phyloP scores from a whole-genome alignment of 169 alveolate genomes.

The Amoebophrya sp. region DNA sequence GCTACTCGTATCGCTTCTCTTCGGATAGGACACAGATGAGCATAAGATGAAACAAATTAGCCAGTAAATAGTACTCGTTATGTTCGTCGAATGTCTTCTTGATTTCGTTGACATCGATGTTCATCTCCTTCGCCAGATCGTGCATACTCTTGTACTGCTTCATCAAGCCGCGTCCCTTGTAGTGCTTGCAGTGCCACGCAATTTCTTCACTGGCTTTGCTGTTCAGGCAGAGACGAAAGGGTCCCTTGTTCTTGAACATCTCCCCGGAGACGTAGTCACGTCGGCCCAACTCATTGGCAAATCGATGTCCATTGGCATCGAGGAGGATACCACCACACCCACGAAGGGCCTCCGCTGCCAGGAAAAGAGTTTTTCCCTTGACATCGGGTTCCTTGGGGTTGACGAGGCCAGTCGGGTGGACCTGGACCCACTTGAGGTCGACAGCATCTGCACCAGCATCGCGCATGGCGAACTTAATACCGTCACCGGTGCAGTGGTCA shows the following conservation, averaged over 20 bases:
- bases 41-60: neutral
- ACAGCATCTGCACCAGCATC: constrained; percentile 49
- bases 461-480: constrained; percentile 52
- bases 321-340: constrained; percentile 59
- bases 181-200: constrained; percentile 45
- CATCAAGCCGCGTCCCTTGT: constrained; percentile 39
- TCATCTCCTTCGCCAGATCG: constrained; percentile 27
- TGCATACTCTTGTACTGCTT: constrained; percentile 30
- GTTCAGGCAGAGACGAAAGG: constrained; percentile 50
- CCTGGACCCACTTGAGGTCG: constrained; percentile 49
- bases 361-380: constrained; percentile 42
- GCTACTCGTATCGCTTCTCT: no score
- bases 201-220: constrained; percentile 35
- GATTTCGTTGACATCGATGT: constrained; percentile 17
- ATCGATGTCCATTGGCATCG: constrained; percentile 59
- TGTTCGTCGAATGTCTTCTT: constrained; percentile 43
- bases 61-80: constrained; percentile 37
- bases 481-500: constrained; percentile 50
- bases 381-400: constrained; percentile 49
- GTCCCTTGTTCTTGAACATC: constrained; percentile 54
- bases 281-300: constrained; percentile 63
- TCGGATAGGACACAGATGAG: no score
- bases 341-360: constrained; percentile 60
- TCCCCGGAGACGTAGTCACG: constrained; percentile 51
- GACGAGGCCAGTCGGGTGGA: constrained; percentile 57